phyloP scores from a whole-genome alignment of 108 stramenopile genomes.

The Phaeodactylum tricornutum region DNA sequence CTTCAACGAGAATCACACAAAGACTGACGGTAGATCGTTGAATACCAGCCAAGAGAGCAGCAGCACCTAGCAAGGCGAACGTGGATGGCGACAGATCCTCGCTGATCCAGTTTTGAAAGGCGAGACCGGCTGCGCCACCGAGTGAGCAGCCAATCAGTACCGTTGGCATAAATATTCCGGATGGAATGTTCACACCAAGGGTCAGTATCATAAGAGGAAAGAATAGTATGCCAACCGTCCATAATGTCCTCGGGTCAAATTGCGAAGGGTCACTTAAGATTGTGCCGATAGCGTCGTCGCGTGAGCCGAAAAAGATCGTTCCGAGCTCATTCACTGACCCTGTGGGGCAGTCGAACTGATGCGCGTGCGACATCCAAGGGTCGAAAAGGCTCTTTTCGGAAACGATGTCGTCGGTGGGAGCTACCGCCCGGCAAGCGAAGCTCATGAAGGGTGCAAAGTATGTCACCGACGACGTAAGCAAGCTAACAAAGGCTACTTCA shows the following conservation, averaged over 20 bases:
- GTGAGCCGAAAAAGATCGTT: constrained; percentile 36
- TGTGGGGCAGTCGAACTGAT: constrained; percentile 30
- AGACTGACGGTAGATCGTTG: constrained; percentile 45
- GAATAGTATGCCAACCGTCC: constrained; percentile 26
- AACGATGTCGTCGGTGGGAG: background rate
- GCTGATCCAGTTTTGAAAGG: constrained; percentile 20
- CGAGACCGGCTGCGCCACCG: constrained; percentile 35
- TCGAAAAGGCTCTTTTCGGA: background rate
- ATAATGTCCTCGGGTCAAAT: constrained; percentile 24
- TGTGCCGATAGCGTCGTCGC: constrained; percentile 34
- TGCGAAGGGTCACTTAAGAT: constrained; percentile 35
- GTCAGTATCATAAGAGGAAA: constrained; percentile 31
- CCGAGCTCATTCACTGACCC: constrained; percentile 45
- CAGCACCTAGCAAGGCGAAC: constrained; percentile 48
- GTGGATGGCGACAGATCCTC: constrained; percentile 15
- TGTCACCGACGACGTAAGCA: constrained; percentile 24
- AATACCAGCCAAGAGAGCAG: constrained; percentile 47
- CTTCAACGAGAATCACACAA: constrained; percentile 55
- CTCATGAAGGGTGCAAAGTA: constrained; percentile 16
- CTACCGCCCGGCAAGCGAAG: constrained; percentile 14
- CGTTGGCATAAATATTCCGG: constrained; percentile 48
- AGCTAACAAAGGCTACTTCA: constrained; percentile 16
- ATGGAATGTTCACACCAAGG: constrained; percentile 28
- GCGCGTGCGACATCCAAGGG: constrained; percentile 5
- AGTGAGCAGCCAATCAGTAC: constrained; percentile 34